phyloP scores from a whole-genome alignment of 768 basidiomycete genomes.

The Mrakia blollopis region DNA sequence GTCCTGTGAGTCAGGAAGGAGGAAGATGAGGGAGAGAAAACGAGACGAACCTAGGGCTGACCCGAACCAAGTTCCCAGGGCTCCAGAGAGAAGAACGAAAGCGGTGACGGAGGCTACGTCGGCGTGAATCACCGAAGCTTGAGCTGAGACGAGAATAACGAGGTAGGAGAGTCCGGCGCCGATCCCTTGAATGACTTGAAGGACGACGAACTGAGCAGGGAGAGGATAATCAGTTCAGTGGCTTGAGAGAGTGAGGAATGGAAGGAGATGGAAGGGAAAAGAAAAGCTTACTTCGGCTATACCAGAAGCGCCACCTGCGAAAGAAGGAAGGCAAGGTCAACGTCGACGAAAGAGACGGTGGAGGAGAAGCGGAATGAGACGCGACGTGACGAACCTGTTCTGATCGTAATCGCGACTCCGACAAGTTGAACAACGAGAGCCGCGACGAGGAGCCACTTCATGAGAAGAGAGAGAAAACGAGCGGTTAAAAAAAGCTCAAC shows the following conservation, averaged over 20 bases:
- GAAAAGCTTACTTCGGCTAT: not conserved
- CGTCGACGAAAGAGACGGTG: not conserved
- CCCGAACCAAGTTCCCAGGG: not conserved
- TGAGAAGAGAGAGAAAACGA: not conserved
- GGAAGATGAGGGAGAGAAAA: not conserved
- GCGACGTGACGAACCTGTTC: not conserved
- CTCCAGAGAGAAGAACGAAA: not conserved
- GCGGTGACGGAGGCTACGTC: not conserved
- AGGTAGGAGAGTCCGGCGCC: not conserved
- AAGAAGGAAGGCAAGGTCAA: not conserved
- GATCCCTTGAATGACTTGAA: not conserved
- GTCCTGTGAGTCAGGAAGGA: not conserved
- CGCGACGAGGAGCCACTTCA: not conserved
- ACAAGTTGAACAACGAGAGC: not conserved
- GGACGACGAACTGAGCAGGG: not conserved
- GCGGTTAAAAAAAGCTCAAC: not conserved
- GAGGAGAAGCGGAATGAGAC: not conserved
- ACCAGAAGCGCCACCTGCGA: not conserved
- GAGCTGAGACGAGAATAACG: not conserved
- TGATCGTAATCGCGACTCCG: not conserved
- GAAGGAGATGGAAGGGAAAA: not conserved
- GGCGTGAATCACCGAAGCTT: not conserved
- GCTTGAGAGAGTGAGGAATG: too few relatives aligned
- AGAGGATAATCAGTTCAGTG: not conserved
- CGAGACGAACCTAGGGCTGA: not conserved